Conservation (phyloP, 1,139 yeast genomes). For the Suhomyces kunorum region DNA sequence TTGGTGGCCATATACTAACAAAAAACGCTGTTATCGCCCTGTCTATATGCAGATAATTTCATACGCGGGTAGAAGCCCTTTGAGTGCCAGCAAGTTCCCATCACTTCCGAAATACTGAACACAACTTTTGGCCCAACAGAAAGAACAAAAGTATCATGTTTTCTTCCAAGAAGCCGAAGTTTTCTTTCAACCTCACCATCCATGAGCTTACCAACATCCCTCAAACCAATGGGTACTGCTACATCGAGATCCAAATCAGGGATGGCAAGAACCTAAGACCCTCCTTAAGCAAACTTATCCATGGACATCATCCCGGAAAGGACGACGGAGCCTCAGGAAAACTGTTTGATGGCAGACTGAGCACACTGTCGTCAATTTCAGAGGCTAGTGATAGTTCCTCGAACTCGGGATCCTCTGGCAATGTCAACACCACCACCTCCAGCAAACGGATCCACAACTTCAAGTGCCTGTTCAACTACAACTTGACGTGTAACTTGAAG, state of each 20-base stretch:
- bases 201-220: constrained; percentile 81
- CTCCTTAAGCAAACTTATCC: constrained; percentile 15
- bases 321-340: constrained; percentile 3
- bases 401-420: constrained; percentile 25
- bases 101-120: neutral
- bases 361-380: constrained; percentile 4
- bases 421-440: constrained; percentile 36
- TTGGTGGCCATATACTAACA: constrained; percentile 1
- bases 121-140: neutral
- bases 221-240: constrained; percentile 69
- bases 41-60: constrained; percentile 5
- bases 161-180: constrained; percentile 40
- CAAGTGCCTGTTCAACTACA: constrained; percentile 43
- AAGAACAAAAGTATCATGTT: constrained; percentile 9
- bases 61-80: constrained; percentile 1
- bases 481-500: constrained; percentile 41
- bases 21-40: neutral
- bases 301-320: constrained; percentile 12
- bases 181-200: constrained; percentile 59
- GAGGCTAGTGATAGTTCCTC: constrained; percentile 10
- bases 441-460: constrained; percentile 43
- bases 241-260: constrained; percentile 49
- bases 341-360: neutral
- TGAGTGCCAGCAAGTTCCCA: constrained; percentile 1
- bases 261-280: constrained; percentile 24